Conservation (phyloP, 2,329 filamentous ascomycete species). For the Xylaria arbuscula region DNA sequence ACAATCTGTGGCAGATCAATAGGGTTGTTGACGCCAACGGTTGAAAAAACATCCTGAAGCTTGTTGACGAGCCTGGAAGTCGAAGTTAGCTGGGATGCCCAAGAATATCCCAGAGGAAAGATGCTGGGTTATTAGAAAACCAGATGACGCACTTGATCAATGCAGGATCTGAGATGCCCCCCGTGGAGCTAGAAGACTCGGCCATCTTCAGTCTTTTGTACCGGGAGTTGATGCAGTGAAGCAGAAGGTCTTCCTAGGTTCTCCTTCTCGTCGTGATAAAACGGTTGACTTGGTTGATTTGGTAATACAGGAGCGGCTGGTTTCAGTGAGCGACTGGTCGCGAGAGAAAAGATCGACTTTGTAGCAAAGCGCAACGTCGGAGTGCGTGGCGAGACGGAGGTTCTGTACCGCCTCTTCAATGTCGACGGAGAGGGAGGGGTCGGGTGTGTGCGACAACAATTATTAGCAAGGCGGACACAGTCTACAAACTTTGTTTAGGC, state of each 20-base stretch:
- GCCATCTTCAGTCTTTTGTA: conserved; percentile 42
- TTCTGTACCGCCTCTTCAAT: not conserved
- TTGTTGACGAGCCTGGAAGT: conserved; percentile 86
- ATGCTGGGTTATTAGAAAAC: conserved; percentile 39
- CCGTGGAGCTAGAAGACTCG: conserved; percentile 56
- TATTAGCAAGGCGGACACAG: conserved; percentile 36
- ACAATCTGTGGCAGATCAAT: conserved; percentile 99
- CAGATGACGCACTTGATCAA: conserved; percentile 68
- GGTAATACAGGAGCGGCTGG: not conserved
- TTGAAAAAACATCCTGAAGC: conserved; percentile 98
- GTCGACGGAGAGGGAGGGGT: conserved; percentile 16
- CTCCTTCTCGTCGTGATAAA: not conserved
- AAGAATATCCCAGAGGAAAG: conserved; percentile 9
- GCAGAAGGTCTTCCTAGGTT: conserved; percentile 1
- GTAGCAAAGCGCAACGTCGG: conserved; percentile 19
- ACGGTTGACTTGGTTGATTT: not conserved
- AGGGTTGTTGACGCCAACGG: conserved; percentile 98
- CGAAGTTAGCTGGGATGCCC: conserved; percentile 46
- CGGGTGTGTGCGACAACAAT: conserved; percentile 10
- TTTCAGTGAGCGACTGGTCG: not conserved
- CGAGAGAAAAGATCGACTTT: not conserved
- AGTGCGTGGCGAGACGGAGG: conserved; percentile 2
- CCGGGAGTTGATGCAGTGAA: conserved; percentile 3
- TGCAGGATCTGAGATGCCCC: conserved; percentile 73
- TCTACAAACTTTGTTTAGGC: conserved; percentile 31